A percentile compares a stretch with the other conserved stretches of the same genome.
These are phyloP conservation scores for Gelatoporia subvermispora DNA, from an alignment of 768 basidiomycete genomes.

Conservation along the genomic window DNA sequence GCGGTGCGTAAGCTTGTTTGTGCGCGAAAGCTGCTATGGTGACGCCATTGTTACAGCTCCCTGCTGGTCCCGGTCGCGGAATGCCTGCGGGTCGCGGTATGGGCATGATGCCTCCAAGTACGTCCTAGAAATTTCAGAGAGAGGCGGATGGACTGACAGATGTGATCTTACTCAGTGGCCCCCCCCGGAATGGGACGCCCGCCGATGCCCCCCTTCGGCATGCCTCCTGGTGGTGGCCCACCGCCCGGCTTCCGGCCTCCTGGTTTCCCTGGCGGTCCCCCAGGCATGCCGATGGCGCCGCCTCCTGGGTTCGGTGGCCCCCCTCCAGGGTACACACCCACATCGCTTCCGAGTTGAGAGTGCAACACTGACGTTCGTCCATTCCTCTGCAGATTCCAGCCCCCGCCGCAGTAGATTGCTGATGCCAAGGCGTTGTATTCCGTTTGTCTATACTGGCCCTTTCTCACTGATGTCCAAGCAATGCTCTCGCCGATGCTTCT, in stretches of 20 bases:
- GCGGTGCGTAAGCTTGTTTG: slow-evolving; percentile 42
- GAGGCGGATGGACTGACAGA: slow-evolving; percentile 3
- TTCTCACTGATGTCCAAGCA: slow-evolving; percentile 7
- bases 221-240: slow-evolving; percentile 77
- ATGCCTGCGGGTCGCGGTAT: slow-evolving; percentile 97
- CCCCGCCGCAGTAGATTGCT: slow-evolving; percentile 37
- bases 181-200: slow-evolving; percentile 60
- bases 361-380: slow-evolving; percentile 1
- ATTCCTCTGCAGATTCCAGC: slow-evolving; percentile 36
- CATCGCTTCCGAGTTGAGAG: too few species aligned
- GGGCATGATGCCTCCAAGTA: slow-evolving; percentile 89
- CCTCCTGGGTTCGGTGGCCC: slow-evolving; percentile 79
- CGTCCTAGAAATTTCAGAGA: slow-evolving; percentile 24
- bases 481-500: background rate
- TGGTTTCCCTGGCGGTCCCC: slow-evolving; percentile 57
- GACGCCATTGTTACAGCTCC: slow-evolving; percentile 46
- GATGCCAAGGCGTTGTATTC: slow-evolving; percentile 14
- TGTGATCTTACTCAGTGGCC: slow-evolving; percentile 40
- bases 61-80: slow-evolving; percentile 88
- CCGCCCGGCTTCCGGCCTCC: slow-evolving; percentile 85
- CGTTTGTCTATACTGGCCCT: slow-evolving; percentile 8
- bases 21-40: slow-evolving; percentile 10
- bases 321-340: slow-evolving; percentile 66
- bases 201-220: slow-evolving; percentile 49
- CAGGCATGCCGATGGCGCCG: slow-evolving; percentile 74